Evolutionary conservation across 2,329 filamentous ascomycete genomes (phyloP), one percentile per base, ranked within the genome.

Genomic region (Sarocladium kiliense): DNA sequence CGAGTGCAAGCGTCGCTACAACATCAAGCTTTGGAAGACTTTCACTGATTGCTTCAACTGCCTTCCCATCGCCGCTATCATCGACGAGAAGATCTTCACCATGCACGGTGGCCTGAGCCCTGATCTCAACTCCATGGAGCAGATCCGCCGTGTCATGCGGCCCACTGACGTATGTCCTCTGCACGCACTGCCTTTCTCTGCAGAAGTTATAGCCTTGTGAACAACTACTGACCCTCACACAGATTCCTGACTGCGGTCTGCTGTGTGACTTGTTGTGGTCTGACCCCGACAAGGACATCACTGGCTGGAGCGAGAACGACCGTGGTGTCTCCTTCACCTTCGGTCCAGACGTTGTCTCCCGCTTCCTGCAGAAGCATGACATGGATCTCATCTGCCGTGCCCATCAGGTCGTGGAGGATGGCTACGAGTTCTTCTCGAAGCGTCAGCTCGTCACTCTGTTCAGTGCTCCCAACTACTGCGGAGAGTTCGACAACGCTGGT

Each of bases 41-140:
- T 97, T 99, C 72, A 97, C 92, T 60, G 93, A 99, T 73, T 97
- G 92, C 82, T 99, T 99, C 85, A 99, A 99, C 81, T 97, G 91
- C 77, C 77, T 97, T 68, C 93, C 93, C 49, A 97, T 99, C 72
- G 94, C 93, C 57, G 93, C 94, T 63, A 99, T 99, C 75, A 97
- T 99, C 66, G 93, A 96, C 69, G 94, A 97, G 81, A 99, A 97
- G 87, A 99, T 99, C 71, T 97, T 99, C 80, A 97, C 92, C 69
- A 97, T 99, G 93, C 94, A 99, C 76, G 94, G 94, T 70, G 94
- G 94, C 68, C 78, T 99, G 67, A 97, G 91, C 74, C 94, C 94
- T 44, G 94, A 97, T 71, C 81, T 99, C 62, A 97, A 97, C 82
- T 97, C 92, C 32, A 99, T 99, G 94, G 94, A 99, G 79, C 93